phyloP scores from a whole-genome alignment of 2,329 filamentous ascomycete species.

The Botrytis deweyae region DNA sequence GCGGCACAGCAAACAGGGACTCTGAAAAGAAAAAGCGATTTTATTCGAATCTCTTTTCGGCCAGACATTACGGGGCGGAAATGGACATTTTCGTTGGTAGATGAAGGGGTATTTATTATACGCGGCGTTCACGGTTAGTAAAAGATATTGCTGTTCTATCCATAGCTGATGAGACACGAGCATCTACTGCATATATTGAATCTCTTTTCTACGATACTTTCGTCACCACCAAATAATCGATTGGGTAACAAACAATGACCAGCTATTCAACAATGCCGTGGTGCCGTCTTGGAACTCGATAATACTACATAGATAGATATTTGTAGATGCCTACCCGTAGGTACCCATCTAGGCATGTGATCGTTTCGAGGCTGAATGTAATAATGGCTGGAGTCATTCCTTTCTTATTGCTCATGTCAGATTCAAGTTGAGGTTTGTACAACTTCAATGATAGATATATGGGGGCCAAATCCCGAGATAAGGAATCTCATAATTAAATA shows the following conservation, averaged over 20 bases:
- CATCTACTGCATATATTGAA: neutral
- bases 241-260: neutral
- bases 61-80: neutral
- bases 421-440: neutral
- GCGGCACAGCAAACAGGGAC: neutral
- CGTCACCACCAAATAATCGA: neutral
- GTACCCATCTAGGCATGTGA: neutral
- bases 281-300: neutral
- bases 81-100: neutral
- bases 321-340: constrained; percentile 6
- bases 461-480: neutral
- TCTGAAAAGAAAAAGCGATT: neutral
- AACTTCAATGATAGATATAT: neutral
- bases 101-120: neutral
- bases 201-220: neutral
- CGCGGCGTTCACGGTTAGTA: neutral
- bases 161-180: neutral
- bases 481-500: neutral
- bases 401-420: constrained; percentile 1
- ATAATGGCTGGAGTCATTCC: neutral
- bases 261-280: neutral
- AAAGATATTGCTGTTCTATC: neutral
- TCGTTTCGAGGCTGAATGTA: neutral
- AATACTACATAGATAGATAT: neutral
- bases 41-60: neutral